Conservation (phyloP, 768 basidiomycete species). For the Russula foetens region DNA sequence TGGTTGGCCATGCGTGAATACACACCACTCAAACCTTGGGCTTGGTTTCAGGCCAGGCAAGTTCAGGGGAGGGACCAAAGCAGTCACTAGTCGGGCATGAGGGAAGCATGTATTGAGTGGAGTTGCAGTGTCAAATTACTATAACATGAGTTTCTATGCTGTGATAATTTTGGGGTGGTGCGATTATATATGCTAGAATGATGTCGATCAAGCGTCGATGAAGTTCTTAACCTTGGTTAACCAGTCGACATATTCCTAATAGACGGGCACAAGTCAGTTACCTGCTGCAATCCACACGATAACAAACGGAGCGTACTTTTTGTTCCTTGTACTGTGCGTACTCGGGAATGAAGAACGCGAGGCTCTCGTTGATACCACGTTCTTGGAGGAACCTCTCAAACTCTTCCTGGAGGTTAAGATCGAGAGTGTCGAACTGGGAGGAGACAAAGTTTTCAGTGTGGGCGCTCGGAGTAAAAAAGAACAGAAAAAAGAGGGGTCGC, state of each 20-base stretch:
- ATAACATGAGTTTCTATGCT: conserved; percentile 4
- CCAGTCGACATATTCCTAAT: conserved; percentile 89
- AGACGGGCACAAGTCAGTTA: not conserved
- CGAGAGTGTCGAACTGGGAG: conserved; percentile 79
- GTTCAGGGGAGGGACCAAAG: too few species aligned
- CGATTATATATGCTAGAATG: not conserved
- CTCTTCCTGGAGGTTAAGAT: conserved; percentile 79
- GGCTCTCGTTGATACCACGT: conserved; percentile 75
- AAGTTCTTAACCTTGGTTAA: conserved; percentile 75
- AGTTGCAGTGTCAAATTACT: not conserved
- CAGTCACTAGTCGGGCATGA: not conserved
- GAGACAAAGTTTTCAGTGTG: not conserved
- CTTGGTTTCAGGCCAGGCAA: too few species aligned
- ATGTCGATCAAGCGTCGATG: conserved; percentile 45
- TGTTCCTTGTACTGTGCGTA: conserved; percentile 91
- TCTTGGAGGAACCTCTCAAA: conserved; percentile 87
- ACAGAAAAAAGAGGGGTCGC: conserved; percentile 14
- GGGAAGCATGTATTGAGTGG: conserved; percentile 4
- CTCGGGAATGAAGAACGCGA: conserved; percentile 84
- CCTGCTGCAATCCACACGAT: conserved; percentile 1
- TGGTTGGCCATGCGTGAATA: too few species aligned
- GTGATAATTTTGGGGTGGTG: conserved; percentile 3
- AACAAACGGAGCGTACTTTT: conserved; percentile 46
- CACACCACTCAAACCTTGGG: too few species aligned
- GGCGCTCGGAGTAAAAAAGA: not conserved